phyloP scores from a whole-genome alignment of 352 stramenopile species.

The Phytopythium vexans region DNA sequence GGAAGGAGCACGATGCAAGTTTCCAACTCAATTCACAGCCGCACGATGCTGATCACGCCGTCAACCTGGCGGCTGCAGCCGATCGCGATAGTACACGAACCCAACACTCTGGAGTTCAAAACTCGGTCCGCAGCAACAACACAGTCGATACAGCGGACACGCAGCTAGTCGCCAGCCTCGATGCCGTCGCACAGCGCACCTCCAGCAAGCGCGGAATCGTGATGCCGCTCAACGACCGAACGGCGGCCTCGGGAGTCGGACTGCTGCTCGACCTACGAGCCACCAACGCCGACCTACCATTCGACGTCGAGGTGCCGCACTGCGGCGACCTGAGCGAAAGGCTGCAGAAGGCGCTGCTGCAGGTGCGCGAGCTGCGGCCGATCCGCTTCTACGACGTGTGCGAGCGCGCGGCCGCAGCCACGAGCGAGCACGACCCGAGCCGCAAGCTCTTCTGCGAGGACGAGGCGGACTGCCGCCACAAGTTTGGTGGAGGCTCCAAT shows the following conservation, averaged over 20 bases:
- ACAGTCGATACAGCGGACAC: constrained; percentile 10
- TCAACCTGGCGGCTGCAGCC: too few relatives aligned
- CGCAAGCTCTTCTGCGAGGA: constrained; percentile 30
- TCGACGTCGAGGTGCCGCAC: constrained; percentile 55
- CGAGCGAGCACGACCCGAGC: constrained; percentile 15
- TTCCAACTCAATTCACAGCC: too few relatives aligned
- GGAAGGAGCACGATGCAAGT: too few relatives aligned
- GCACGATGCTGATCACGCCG: too few relatives aligned
- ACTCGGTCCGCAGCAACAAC: not conserved
- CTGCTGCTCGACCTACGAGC: constrained; percentile 31
- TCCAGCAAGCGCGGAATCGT: constrained; percentile 26
- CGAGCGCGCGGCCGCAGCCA: constrained; percentile 24
- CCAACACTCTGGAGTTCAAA: constrained; percentile 14
- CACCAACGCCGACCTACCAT: constrained; percentile 22
- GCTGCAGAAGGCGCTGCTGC: constrained; percentile 17
- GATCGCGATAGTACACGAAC: too few relatives aligned
- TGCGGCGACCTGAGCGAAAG: constrained; percentile 48
- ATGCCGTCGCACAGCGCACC: constrained; percentile 11
- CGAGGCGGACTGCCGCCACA: constrained; percentile 16
- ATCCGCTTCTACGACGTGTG: constrained; percentile 54
- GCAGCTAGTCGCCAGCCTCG: constrained; percentile 17
- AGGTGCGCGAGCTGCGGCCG: constrained; percentile 26
- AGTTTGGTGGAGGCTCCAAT: constrained; percentile 20
- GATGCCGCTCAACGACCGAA: constrained; percentile 33
- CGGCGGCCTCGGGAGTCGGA: constrained; percentile 25